Conservation (phyloP, 108 stramenopile genomes). For the Cylindrotheca closterium region DNA sequence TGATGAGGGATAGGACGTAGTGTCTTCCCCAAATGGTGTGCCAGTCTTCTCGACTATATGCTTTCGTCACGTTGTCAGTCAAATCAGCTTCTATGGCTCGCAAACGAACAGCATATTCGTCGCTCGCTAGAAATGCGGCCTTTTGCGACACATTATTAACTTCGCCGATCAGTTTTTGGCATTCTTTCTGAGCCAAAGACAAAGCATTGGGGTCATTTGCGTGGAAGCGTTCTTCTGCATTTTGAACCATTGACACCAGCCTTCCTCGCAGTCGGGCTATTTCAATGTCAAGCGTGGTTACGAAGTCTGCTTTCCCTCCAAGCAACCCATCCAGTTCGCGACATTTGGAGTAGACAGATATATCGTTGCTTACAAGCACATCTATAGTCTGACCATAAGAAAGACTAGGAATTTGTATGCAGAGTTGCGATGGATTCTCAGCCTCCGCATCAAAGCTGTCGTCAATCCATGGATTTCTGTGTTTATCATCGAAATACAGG, state of each 20-base stretch:
- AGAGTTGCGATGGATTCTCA: background rate
- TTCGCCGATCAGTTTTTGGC: background rate
- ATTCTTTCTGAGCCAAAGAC: background rate
- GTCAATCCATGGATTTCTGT: background rate
- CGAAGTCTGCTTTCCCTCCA: background rate
- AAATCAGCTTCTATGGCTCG: conserved; percentile 9
- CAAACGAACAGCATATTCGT: background rate
- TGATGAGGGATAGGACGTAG: conserved; percentile 30
- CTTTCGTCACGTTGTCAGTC: conserved; percentile 18
- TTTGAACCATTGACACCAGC: background rate
- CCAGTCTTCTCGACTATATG: conserved; percentile 4
- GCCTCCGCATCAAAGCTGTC: background rate
- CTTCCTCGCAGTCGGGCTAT: background rate
- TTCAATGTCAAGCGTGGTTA: background rate
- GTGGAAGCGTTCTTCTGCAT: background rate
- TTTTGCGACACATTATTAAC: background rate
- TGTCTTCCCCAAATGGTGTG: conserved; percentile 30
- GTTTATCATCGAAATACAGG: background rate
- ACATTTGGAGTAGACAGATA: background rate
- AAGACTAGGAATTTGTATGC: background rate
- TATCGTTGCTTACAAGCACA: background rate
- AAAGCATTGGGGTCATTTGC: background rate
- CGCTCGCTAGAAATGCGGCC: background rate
- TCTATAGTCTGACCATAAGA: background rate
- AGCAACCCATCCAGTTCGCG: background rate